Percentiles rank a stretch among this genome's conserved stretches.
Evolutionary conservation across 2,329 filamentous ascomycete species (phyloP).

Genomic region (Diaporthe aspalathi): DNA sequence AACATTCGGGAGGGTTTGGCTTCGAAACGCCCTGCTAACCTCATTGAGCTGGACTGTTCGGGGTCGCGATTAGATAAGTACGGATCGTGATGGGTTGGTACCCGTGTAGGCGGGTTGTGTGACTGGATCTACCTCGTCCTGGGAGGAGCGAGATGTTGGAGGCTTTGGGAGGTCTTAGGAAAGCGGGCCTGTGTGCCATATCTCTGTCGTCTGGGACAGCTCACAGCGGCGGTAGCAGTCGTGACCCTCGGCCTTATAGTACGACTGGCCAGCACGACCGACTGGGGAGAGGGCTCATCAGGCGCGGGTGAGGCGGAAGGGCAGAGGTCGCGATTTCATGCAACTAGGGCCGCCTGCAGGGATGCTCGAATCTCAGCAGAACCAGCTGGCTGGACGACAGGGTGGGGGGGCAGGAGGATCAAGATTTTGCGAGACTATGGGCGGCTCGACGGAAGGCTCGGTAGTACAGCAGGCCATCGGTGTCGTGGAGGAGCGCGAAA

Average conservation of each 20-base stretch:
- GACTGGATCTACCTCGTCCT: slow-evolving; percentile 23
- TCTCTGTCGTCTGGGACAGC: background rate
- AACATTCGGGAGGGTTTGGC: slow-evolving; percentile 48
- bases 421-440: background rate
- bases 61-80: background rate
- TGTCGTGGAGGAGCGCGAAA: background rate
- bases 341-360: slow-evolving; percentile 27
- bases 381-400: slow-evolving; percentile 19
- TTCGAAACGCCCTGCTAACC: slow-evolving; percentile 34
- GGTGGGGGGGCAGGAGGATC: background rate
- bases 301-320: slow-evolving; percentile 16
- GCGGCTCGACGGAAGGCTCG: slow-evolving; percentile 30
- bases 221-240: background rate
- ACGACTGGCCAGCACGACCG: slow-evolving; percentile 8
- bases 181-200: background rate
- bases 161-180: background rate
- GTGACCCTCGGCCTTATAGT: slow-evolving; percentile 20
- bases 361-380: slow-evolving; percentile 12
- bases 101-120: background rate
- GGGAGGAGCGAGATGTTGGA: background rate
- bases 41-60: slow-evolving; percentile 25
- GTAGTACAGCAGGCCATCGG: slow-evolving; percentile 12
- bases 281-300: background rate
- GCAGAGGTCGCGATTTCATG: slow-evolving; percentile 18
- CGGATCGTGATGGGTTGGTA: background rate